Evolutionary conservation across 2,329 filamentous ascomycete genomes (phyloP).

Genomic region (Ophiosphaerella narmari): DNA sequence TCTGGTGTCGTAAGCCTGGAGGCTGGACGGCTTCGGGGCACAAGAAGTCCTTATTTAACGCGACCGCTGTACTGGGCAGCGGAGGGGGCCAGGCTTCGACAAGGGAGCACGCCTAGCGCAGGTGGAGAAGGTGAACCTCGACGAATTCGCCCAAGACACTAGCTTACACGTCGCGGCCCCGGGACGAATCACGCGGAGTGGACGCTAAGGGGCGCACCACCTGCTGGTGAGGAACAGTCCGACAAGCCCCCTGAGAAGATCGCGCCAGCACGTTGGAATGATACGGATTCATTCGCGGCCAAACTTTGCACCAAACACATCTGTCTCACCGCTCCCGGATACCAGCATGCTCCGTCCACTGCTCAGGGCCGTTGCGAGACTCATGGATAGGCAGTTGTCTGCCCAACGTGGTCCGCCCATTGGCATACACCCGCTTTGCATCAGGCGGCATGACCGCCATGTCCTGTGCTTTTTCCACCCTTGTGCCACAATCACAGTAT

Average conservation of each 20-base stretch:
- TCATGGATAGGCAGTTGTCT: constrained; percentile 8
- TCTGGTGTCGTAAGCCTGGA: constrained; percentile 3
- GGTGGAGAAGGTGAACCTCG: constrained; percentile 24
- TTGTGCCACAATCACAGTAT: constrained; percentile 24
- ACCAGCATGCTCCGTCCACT: constrained; percentile 10
- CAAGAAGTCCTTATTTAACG: constrained; percentile 33
- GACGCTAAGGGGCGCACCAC: constrained; percentile 31
- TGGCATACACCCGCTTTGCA: constrained; percentile 17
- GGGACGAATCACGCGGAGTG: constrained; percentile 39
- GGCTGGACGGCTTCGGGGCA: constrained; percentile 15
- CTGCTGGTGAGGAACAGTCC: constrained; percentile 26
- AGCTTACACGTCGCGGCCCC: constrained; percentile 33
- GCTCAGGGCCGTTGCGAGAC: constrained; percentile 9
- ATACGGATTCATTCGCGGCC: constrained; percentile 10
- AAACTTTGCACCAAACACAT: constrained; percentile 13
- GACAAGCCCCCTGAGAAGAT: constrained; percentile 37
- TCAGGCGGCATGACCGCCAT: constrained; percentile 15
- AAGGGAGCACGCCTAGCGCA: constrained; percentile 27
- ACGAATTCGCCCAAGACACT: constrained; percentile 13
- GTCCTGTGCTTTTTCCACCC: constrained; percentile 22
- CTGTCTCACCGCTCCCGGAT: constrained; percentile 29
- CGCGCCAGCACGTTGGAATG: constrained; percentile 30
- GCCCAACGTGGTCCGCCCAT: constrained; percentile 22
- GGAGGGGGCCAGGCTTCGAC: constrained; percentile 22
- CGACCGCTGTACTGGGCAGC: constrained; percentile 36